phyloP scores from a whole-genome alignment of 345 rosid genomes.

The Trapa incisa region DNA sequence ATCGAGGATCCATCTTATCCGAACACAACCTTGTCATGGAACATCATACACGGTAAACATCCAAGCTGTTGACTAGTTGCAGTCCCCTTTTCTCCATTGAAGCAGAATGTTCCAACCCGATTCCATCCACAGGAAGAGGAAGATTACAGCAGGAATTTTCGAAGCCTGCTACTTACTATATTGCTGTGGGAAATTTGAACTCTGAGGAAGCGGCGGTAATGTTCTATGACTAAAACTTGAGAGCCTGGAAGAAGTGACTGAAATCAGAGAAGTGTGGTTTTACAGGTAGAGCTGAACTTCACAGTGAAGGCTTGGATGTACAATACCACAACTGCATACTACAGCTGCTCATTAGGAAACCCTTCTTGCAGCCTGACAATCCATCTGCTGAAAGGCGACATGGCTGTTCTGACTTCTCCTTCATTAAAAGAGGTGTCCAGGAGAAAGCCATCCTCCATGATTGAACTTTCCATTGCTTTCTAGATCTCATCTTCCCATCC shows the following conservation, averaged over 20 bases:
- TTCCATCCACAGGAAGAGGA: slow-evolving; percentile 31
- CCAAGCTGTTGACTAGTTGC: background rate
- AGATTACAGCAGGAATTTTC: slow-evolving; percentile 30
- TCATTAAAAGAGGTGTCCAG: slow-evolving; percentile 15
- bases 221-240: too few relatives aligned
- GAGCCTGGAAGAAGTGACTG: too few relatives aligned
- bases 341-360: slow-evolving; percentile 25
- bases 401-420: slow-evolving; percentile 39
- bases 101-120: background rate
- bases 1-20: slow-evolving; percentile 46
- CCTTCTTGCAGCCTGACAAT: slow-evolving; percentile 24
- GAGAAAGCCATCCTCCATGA: background rate
- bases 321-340: slow-evolving; percentile 30
- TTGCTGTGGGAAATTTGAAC: slow-evolving; percentile 42
- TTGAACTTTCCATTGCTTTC: background rate
- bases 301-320: slow-evolving; percentile 23
- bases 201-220: slow-evolving; percentile 41
- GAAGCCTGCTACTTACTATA: slow-evolving; percentile 27
- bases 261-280: background rate
- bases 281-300: slow-evolving; percentile 41
- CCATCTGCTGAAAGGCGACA: slow-evolving; percentile 15
- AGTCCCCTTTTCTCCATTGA: background rate
- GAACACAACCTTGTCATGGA: slow-evolving; percentile 47
- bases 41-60: slow-evolving; percentile 30
- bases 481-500: background rate